Evolutionary conservation across 176 grass and related monocot species (phyloP).

Genomic region (Carex cristatella): DNA sequence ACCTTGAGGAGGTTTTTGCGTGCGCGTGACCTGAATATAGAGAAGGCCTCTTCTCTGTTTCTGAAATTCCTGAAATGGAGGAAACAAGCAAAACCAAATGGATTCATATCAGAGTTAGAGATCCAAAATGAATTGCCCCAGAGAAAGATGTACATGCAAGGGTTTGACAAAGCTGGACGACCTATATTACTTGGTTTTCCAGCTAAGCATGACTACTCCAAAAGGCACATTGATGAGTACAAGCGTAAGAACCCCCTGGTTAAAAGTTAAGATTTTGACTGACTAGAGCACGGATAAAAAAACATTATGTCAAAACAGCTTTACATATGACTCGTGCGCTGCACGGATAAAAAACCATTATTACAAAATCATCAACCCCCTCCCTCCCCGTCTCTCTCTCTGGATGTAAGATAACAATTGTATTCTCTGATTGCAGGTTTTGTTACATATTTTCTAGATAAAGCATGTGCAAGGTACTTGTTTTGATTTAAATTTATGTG

Average conservation of each 20-base stretch:
- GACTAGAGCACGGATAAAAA: no score
- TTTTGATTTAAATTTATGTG: neutral
- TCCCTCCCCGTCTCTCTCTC: no score
- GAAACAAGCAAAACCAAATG: slow-evolving; percentile 42
- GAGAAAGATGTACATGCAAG: slow-evolving; percentile 52
- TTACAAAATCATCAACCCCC: neutral
- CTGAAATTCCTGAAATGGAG: slow-evolving; percentile 65
- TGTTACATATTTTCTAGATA: slow-evolving; percentile 51
- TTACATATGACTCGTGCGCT: no score
- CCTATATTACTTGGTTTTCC: slow-evolving; percentile 48
- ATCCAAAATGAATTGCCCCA: slow-evolving; percentile 43
- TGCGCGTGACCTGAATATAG: slow-evolving; percentile 48
- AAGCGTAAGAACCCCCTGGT: slow-evolving; percentile 35
- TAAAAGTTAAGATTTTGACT: no score
- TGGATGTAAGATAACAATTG: neutral
- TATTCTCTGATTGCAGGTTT: slow-evolving; percentile 34
- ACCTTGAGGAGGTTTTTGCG: slow-evolving; percentile 70
- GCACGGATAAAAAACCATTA: no score
- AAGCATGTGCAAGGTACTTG: slow-evolving; percentile 50
- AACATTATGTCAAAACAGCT: no score
- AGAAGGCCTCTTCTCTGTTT: slow-evolving; percentile 56
- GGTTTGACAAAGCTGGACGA: slow-evolving; percentile 48
- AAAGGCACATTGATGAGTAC: slow-evolving; percentile 53
- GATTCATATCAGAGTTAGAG: slow-evolving; percentile 41
- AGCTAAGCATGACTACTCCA: slow-evolving; percentile 42